Conservation (phyloP, 352 stramenopile species). For the Pythium brassicae region DNA sequence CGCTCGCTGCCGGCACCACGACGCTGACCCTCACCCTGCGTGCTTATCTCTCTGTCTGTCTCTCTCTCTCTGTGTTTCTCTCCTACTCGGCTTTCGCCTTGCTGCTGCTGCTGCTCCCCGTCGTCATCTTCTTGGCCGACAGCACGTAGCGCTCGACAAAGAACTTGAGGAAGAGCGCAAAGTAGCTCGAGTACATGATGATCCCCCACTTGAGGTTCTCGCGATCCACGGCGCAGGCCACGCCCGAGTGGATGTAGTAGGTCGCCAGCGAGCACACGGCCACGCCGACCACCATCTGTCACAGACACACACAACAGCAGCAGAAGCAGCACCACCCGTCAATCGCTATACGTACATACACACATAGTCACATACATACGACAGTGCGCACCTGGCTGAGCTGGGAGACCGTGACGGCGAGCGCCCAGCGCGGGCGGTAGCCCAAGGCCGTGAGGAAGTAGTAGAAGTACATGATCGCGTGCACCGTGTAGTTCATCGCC, state of each 20-base stretch:
- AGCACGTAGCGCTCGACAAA: slow-evolving; percentile 88
- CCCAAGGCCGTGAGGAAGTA: slow-evolving; percentile 89
- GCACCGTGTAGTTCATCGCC: slow-evolving; percentile 97
- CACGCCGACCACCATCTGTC: slow-evolving; percentile 71
- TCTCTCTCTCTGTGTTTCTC: not conserved
- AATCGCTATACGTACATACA: not conserved
- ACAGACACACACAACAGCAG: too few relatives aligned
- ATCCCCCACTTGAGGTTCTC: slow-evolving; percentile 87
- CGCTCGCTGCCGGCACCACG: too few relatives aligned
- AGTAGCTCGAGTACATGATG: slow-evolving; percentile 94
- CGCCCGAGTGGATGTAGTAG: slow-evolving; percentile 75
- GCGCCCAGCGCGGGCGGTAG: slow-evolving; percentile 70
- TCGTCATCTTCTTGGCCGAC: slow-evolving; percentile 27
- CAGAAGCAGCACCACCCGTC: too few relatives aligned
- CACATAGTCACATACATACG: not conserved
- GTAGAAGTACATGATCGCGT: slow-evolving; percentile 98
- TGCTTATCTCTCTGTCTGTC: slow-evolving; percentile 4
- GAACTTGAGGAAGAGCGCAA: slow-evolving; percentile 92
- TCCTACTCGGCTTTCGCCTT: slow-evolving; percentile 30
- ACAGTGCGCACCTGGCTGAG: slow-evolving; percentile 79
- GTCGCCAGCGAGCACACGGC: slow-evolving; percentile 64
- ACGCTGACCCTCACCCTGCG: too few relatives aligned
- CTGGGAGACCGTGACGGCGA: slow-evolving; percentile 88
- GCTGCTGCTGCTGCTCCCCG: not conserved
- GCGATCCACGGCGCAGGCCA: slow-evolving; percentile 68